Evolutionary conservation across 2,329 filamentous ascomycete species (phyloP).

Genomic region (Stemphylium vesicarium): DNA sequence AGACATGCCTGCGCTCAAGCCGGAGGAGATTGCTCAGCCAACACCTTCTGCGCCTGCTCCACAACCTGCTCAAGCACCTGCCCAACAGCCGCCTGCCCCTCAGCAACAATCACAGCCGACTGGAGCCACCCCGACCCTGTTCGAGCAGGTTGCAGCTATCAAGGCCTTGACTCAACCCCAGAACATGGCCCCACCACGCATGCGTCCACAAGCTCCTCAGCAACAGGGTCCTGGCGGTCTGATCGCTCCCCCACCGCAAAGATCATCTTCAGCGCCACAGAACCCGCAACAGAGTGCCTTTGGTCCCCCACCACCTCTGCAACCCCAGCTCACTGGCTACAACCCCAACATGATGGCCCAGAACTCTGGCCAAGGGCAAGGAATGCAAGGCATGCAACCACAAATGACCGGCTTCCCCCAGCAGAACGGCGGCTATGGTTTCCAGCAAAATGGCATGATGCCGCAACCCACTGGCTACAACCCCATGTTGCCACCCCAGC

Average conservation of each 20-base stretch:
- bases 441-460: conserved; percentile 48
- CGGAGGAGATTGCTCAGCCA: conserved; percentile 49
- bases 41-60: conserved; percentile 52
- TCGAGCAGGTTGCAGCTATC: conserved; percentile 47
- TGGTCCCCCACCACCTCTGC: conserved; percentile 71
- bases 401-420: conserved; percentile 51
- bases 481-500: conserved; percentile 48
- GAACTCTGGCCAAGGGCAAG: conserved; percentile 64
- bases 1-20: conserved; percentile 53
- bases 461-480: conserved; percentile 49
- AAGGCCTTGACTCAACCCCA: conserved; percentile 48
- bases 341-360: conserved; percentile 62
- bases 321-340: conserved; percentile 83
- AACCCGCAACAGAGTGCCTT: conserved; percentile 73
- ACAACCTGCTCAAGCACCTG: conserved; percentile 45
- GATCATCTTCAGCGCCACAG: conserved; percentile 87
- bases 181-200: conserved; percentile 58
- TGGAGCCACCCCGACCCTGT: conserved; percentile 52
- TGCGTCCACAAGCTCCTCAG: conserved; percentile 75
- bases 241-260: conserved; percentile 77
- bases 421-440: conserved; percentile 41
- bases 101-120: conserved; percentile 47
- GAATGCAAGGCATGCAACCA: conserved; percentile 37
- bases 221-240: conserved; percentile 66
- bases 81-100: conserved; percentile 49